Evolutionary conservation across 805 yeast species (phyloP).

Genomic region (Isabelozyma rhagii): DNA sequence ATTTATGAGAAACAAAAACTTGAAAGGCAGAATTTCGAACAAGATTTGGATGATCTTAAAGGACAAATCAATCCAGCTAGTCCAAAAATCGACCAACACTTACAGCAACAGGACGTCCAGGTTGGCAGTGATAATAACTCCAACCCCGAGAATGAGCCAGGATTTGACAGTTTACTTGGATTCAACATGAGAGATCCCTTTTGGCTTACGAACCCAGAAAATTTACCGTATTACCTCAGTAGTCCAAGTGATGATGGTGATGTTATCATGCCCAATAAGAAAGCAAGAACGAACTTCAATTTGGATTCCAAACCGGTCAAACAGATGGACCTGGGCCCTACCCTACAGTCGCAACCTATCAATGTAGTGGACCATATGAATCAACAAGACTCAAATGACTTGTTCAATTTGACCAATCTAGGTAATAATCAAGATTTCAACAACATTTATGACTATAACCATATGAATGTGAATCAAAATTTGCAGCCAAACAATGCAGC

Average conservation of each 20-base stretch:
- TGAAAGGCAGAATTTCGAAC: slow-evolving; percentile 4
- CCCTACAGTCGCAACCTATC: not conserved
- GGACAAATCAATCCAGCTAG: slow-evolving; percentile 1
- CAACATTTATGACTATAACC: not conserved
- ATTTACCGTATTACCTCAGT: slow-evolving; percentile 34
- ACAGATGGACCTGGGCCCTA: not conserved
- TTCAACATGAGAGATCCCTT: slow-evolving; percentile 48
- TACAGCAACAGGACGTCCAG: not conserved
- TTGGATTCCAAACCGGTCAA: no score
- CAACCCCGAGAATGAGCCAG: slow-evolving; percentile 6
- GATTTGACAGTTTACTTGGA: slow-evolving; percentile 36
- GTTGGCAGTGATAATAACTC: not conserved
- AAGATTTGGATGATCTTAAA: slow-evolving; percentile 1
- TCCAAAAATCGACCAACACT: not conserved
- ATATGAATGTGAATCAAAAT: not conserved
- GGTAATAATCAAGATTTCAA: not conserved
- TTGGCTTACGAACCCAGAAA: slow-evolving; percentile 49
- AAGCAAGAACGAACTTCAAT: not conserved
- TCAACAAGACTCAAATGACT: slow-evolving; percentile 1
- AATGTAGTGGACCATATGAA: not conserved
- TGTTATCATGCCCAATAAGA: not conserved
- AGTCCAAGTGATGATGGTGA: slow-evolving; percentile 24
- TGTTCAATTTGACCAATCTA: not conserved
- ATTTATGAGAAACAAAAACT: slow-evolving; percentile 17
- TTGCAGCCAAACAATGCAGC: not conserved